phyloP scores from a whole-genome alignment of 2,329 filamentous ascomycete genomes.

The Gliomastix tumulicola region DNA sequence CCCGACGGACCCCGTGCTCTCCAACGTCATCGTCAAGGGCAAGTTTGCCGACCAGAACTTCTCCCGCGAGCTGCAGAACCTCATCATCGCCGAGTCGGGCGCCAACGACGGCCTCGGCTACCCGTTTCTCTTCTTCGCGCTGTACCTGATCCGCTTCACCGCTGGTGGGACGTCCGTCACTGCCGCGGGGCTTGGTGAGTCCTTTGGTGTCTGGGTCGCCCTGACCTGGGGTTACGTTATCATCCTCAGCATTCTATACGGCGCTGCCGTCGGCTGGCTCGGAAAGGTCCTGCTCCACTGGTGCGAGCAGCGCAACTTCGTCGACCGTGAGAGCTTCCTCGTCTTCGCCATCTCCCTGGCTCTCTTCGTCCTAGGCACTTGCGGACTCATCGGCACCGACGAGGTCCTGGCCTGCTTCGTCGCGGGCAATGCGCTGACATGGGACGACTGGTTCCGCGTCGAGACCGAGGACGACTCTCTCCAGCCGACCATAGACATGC shows the following conservation, averaged over 20 bases:
- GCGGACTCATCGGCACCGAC: constrained; percentile 79
- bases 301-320: constrained; percentile 73
- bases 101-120: constrained; percentile 56
- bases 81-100: constrained; percentile 68
- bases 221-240: constrained; percentile 41
- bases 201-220: constrained; percentile 35
- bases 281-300: constrained; percentile 59
- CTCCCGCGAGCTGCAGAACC: constrained; percentile 71
- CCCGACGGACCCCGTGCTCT: constrained; percentile 82
- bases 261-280: constrained; percentile 22
- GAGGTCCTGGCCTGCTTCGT: constrained; percentile 91
- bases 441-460: constrained; percentile 90
- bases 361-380: constrained; percentile 81
- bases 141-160: constrained; percentile 35
- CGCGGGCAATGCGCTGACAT: constrained; percentile 84
- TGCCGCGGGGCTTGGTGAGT: constrained; percentile 26
- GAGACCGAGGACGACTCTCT: constrained; percentile 85
- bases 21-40: constrained; percentile 86
- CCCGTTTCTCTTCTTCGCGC: constrained; percentile 37
- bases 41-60: constrained; percentile 91
- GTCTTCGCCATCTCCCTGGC: constrained; percentile 81
- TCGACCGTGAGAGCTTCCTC: constrained; percentile 81
- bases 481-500: constrained; percentile 93
- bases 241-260: constrained; percentile 31
- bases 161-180: constrained; percentile 47